Base-by-base conservation (phyloP, 495 filamentous ascomycete genomes). In the Penicillium waksmanii region DNA sequence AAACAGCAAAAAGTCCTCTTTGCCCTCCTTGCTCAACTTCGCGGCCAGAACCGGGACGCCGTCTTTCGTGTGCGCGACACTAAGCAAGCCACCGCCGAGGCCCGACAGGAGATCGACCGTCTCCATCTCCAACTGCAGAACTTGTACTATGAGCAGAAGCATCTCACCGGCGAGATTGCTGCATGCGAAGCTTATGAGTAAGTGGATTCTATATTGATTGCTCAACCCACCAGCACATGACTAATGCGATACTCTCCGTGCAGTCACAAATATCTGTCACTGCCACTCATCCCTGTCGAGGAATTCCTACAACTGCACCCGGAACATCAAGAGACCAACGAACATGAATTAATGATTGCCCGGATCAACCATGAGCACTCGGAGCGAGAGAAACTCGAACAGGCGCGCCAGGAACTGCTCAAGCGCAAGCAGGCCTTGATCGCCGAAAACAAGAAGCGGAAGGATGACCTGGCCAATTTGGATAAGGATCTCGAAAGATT, bases 111-210 rank as follows among this genome's bases (percentile, higher is more conserved):
- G 73, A 91, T 97, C 53, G 95, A 98, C 68, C 84, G 86, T 53
- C 80, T 98, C 57, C 93, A 97, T 76, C 83, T 98, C 18, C 88
- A 96, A 69, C 80, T 98, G 27, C 93, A 98, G 72, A 98, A 98
- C 70, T 80, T 98, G 23, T 94, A 96, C 73, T 98, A 98, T 72
- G 95, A 98, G 73, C 92, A 97, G 72, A 82, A 90, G 57, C 91
- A 97, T 75, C 77, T 98, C 58, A 84, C 87, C 47, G 91, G 91
- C 21, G 96, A 98, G 74, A 98, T 98, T 62, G 78, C 83, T 3
- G 93, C 90, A 33, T 97, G 96, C 75, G 90, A 95, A 68, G 87
- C 86, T 38, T 98, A 96, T 60, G 90, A 96, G 94, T 97, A 80
- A 60, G 90, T n/a, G 25, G 25, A 25, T 25, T n/a, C n/a, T n/a